Percentiles rank a stretch among this genome's conserved stretches.
phyloP scores from a whole-genome alignment of 1,139 yeast species.

The Nakaseomyces uthaithaninus region DNA sequence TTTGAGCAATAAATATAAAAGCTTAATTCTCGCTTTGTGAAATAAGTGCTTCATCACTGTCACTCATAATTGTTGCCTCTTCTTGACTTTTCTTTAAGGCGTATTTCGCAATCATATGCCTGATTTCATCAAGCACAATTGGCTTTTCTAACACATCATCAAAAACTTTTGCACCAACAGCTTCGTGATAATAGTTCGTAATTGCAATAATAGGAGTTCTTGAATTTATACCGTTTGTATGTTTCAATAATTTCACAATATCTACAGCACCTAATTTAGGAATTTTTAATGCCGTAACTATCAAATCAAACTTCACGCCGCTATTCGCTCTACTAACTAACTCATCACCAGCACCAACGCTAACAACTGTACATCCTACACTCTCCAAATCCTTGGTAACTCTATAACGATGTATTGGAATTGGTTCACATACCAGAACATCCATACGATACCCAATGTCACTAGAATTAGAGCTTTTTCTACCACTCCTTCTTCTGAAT shows the following conservation, averaged over 20 bases:
- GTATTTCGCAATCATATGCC: conserved; percentile 28
- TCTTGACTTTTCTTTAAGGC: conserved; percentile 30
- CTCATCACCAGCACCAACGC: conserved; percentile 76
- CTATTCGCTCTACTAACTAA: conserved; percentile 76
- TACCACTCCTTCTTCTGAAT: conserved; percentile 27
- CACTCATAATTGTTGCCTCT: conserved; percentile 29
- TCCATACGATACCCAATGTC: conserved; percentile 38
- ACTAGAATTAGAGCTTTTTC: conserved; percentile 22
- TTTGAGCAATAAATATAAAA: too few relatives aligned
- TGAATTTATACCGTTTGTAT: conserved; percentile 68
- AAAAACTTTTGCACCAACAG: conserved; percentile 50
- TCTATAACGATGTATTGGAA: conserved; percentile 70
- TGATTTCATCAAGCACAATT: conserved; percentile 41
- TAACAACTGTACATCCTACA: conserved; percentile 73
- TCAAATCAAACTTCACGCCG: conserved; percentile 74
- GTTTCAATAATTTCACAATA: conserved; percentile 67
- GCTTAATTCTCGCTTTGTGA: not conserved
- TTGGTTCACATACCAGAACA: conserved; percentile 77
- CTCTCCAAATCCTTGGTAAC: conserved; percentile 57
- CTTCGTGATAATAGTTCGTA: conserved; percentile 67
- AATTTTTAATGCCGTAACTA: conserved; percentile 65
- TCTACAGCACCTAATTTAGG: conserved; percentile 63
- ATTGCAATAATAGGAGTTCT: conserved; percentile 72
- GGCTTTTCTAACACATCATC: conserved; percentile 75
- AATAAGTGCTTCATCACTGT: conserved; percentile 18